These are phyloP conservation scores for Globisporangium orthogonon DNA, from an alignment of 352 stramenopile species.

Conservation along the genomic window DNA sequence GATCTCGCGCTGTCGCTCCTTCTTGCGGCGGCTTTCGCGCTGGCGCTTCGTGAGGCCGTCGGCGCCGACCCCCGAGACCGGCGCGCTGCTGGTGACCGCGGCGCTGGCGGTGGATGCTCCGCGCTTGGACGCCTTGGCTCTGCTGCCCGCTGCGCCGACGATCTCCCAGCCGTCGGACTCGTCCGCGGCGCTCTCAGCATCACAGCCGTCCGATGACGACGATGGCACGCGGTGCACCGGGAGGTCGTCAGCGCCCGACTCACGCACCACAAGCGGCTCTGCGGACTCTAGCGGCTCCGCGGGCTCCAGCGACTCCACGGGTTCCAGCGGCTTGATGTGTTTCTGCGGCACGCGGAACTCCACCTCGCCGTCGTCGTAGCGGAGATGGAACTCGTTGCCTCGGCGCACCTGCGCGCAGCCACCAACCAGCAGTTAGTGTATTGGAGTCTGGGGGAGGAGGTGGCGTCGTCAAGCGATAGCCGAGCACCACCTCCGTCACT, in stretches of 20 bases:
- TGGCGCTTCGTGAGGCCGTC: conserved; percentile 75
- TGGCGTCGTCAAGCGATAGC: not conserved
- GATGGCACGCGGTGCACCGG: not conserved
- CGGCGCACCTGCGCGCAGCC: conserved; percentile 30
- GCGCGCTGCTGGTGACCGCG: conserved; percentile 9
- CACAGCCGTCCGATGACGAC: conserved; percentile 6
- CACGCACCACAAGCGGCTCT: not conserved
- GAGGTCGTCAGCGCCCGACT: not conserved
- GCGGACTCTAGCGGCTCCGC: conserved; percentile 1
- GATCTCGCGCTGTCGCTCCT: conserved; percentile 68
- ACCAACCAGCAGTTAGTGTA: not conserved
- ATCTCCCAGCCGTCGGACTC: conserved; percentile 75
- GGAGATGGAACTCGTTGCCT: conserved; percentile 63
- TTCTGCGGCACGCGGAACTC: conserved; percentile 61
- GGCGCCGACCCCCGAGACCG: conserved; percentile 8
- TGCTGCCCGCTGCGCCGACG: conserved; percentile 25
- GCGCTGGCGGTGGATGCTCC: not conserved
- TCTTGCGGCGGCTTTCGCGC: conserved; percentile 72
- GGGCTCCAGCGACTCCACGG: not conserved
- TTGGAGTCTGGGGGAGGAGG: too few relatives aligned
- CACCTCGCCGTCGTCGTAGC: conserved; percentile 72
- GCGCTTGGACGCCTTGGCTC: not conserved
- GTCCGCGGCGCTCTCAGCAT: conserved; percentile 11
- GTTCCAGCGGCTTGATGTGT: conserved; percentile 25
- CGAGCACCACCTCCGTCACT: conserved; percentile 41